Base-by-base conservation (phyloP, 768 basidiomycete species). In the Boletus bicolor region DNA sequence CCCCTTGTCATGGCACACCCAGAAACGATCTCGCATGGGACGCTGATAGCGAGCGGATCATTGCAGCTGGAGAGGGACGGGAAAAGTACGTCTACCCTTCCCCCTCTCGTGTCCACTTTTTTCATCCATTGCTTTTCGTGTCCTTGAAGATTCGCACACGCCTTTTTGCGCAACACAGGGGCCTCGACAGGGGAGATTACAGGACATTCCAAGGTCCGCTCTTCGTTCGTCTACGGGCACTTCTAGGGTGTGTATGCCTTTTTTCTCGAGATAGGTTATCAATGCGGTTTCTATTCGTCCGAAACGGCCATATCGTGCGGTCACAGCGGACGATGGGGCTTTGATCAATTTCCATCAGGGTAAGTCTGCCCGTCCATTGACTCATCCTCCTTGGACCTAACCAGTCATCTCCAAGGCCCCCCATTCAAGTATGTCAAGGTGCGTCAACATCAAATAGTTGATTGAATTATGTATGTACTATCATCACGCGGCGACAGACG, bases 11-110 rank as follows among this genome's bases (percentile, higher is more conserved):
- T 35, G 9, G 11, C 42, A 10, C 47, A 14, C n/a, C 9, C 61
- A 93, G 94, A 61, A 94, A 94, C 63, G 96, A 98, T 73, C 81
- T 98, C 21, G 88, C 87, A 11, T 98, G 96, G 96, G 96, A 98
- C 65, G 90, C 89, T 1, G 96, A 98, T 71, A 92, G 89, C 67
- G 96, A 97, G 70, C 82, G 96, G n/a, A 89, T 98, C 54, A 89
- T 98, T 47, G 91, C 88, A 7, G 95, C 91, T 12, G 96, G 96
- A 51, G 92, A 96, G 60, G 94, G 94, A 36, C 80, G 85, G 56
- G 95, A 94, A 65, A 92, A 89, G 92, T 93, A 51, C 17, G 60
- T 51, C 12, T 38, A n/a, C 12, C 0, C 28, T 49, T 14, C 5
- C 15, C 8, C 9, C 14, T 28, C 12, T 9, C 7, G 10, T 24